A percentile compares a stretch with the other conserved stretches of the same genome.
These are phyloP conservation scores for Rhynchospora breviuscula DNA, from an alignment of 176 grass and related monocot species.

Conservation along the genomic window DNA sequence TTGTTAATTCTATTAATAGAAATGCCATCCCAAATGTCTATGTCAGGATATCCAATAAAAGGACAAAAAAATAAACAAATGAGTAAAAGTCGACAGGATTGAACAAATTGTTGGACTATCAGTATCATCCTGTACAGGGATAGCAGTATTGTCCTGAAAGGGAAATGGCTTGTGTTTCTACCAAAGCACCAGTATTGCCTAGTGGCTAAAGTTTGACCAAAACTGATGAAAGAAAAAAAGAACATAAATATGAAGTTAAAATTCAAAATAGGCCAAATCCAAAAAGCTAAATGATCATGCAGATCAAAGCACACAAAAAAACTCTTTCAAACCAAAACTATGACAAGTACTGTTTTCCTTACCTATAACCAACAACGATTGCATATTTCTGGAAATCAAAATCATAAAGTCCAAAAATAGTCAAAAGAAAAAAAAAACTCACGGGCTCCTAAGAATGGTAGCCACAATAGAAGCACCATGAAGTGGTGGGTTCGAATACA, in stretches of 20 bases:
- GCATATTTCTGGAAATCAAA: neutral
- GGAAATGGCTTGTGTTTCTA: neutral
- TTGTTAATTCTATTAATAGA: neutral
- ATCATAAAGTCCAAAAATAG: neutral
- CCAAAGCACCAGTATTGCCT: neutral
- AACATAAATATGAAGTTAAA: neutral
- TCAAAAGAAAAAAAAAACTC: neutral
- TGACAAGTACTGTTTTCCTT: neutral
- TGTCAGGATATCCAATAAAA: neutral
- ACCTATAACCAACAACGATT: neutral
- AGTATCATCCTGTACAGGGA: no score
- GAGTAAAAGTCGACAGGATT: neutral
- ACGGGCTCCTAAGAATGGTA: conserved; percentile 83
- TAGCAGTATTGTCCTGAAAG: neutral
- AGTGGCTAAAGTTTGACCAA: neutral
- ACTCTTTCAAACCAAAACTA: neutral
- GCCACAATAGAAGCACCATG: conserved; percentile 95
- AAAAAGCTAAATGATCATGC: neutral
- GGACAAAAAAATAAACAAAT: neutral
- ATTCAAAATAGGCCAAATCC: neutral
- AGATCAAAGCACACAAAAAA: neutral
- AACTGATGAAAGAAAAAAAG: neutral
- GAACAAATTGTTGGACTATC: neutral
- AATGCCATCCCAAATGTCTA: neutral
- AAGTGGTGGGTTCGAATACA: conserved; percentile 97